A percentile compares a stretch with the other conserved stretches of the same genome.
phyloP scores from a whole-genome alignment of 106 monocot genomes.

The Agapanthus africanus region DNA sequence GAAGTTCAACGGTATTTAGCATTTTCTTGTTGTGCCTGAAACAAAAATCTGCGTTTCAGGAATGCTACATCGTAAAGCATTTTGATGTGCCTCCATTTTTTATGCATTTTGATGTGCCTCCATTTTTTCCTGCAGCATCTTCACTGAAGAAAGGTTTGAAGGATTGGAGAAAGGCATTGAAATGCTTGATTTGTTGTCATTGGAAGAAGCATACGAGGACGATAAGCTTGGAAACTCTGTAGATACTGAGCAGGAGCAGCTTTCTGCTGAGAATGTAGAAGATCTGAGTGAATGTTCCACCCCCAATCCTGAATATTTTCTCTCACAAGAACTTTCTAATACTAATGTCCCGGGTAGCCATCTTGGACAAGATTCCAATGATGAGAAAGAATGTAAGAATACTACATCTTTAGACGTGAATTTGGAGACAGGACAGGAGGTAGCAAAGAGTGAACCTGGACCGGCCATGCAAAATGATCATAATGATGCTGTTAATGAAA shows the following conservation, averaged over 20 bases:
- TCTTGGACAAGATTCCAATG: slow-evolving; percentile 14
- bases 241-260: slow-evolving; percentile 14
- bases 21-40: neutral
- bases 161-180: slow-evolving; percentile 63
- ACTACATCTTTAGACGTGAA: slow-evolving; percentile 9
- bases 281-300: slow-evolving; percentile 11
- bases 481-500: slow-evolving; percentile 18
- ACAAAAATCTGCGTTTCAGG: neutral
- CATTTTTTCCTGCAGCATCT: slow-evolving; percentile 52
- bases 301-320: slow-evolving; percentile 13
- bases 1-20: neutral
- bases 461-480: slow-evolving; percentile 11
- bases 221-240: slow-evolving; percentile 22
- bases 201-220: slow-evolving; percentile 30
- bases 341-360: slow-evolving; percentile 4
- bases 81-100: neutral
- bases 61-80: neutral
- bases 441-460: slow-evolving; percentile 13
- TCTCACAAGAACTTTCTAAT: slow-evolving; percentile 6
- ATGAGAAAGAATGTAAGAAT: slow-evolving; percentile 12
- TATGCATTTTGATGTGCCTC: neutral
- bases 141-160: slow-evolving; percentile 83
- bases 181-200: slow-evolving; percentile 50
- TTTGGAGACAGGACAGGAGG: slow-evolving; percentile 9
- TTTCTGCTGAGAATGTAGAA: slow-evolving; percentile 10